Conservation (phyloP, 148 eudicot genomes). For the Amaranthus hypochondriacus region DNA sequence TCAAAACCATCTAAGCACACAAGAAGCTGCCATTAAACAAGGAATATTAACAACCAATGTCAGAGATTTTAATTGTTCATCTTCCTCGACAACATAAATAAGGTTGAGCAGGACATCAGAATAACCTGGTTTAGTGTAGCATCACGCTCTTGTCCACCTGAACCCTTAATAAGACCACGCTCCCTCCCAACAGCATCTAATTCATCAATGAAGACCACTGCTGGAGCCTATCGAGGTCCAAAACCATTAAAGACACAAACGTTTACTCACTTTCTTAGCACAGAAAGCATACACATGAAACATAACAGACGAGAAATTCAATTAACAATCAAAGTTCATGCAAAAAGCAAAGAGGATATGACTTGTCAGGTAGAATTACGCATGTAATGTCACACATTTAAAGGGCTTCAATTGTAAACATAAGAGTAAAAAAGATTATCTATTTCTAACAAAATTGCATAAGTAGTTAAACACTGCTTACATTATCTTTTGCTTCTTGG, state of each 20-base stretch:
- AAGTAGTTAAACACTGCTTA: conserved; percentile 28
- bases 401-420: not conserved
- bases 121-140: conserved; percentile 92
- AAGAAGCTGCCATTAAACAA: conserved; percentile 55
- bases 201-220: conserved; percentile 97
- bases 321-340: not conserved
- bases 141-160: conserved; percentile 99
- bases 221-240: conserved; percentile 60
- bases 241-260: conserved; percentile 15
- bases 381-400: not conserved
- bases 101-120: conserved; percentile 6
- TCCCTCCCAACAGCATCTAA: conserved; percentile 98
- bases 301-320: not conserved
- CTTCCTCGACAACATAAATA: conserved; percentile 7
- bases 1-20: conserved; percentile 96
- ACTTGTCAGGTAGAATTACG: not conserved
- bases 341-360: not conserved
- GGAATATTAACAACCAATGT: conserved; percentile 3
- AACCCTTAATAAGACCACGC: conserved; percentile 93
- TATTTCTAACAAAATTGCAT: not conserved
- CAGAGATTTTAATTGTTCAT: not conserved
- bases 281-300: not conserved
- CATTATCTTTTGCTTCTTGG: conserved; percentile 90
- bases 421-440: conserved; percentile 3
- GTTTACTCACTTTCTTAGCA: not conserved